A percentile compares a stretch with the other conserved stretches of the same genome.
Conservation (phyloP, 257 asterid genomes). For the Nyctanthes arbortristis region DNA sequence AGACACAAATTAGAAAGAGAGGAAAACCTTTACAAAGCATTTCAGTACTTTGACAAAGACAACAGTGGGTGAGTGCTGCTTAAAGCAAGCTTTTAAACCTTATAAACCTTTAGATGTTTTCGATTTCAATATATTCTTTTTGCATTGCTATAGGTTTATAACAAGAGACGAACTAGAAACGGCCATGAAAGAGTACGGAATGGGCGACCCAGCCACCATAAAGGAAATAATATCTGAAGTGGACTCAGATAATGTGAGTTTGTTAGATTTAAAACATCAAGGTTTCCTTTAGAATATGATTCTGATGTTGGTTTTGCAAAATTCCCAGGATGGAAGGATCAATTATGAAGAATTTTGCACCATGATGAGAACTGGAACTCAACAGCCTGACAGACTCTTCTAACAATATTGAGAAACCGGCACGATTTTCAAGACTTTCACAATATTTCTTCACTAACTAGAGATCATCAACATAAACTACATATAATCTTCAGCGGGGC, state of each 20-base stretch:
- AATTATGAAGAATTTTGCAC: conserved; percentile 80
- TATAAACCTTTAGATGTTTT: neutral
- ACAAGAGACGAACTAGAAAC: conserved; percentile 85
- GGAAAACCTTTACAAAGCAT: conserved; percentile 76
- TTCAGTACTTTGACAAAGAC: conserved; percentile 80
- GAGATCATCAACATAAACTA: too few relatives aligned
- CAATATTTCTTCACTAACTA: neutral
- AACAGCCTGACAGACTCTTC: conserved; percentile 51
- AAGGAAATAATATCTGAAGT: conserved; percentile 84
- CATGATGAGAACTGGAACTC: conserved; percentile 88
- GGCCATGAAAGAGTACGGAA: conserved; percentile 81
- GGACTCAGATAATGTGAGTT: conserved; percentile 78
- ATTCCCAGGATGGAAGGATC: conserved; percentile 79
- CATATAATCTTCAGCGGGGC: neutral
- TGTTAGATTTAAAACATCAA: neutral
- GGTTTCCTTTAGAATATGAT: neutral
- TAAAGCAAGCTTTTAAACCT: neutral
- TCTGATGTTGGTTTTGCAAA: conserved; percentile 2
- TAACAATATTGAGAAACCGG: conserved; percentile 18
- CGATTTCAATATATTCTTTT: conserved; percentile 6
- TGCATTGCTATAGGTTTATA: conserved; percentile 46
- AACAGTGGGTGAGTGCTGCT: conserved; percentile 62
- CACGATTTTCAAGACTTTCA: neutral
- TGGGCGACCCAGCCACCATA: conserved; percentile 65
- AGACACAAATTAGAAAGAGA: conserved; percentile 83